Percentiles rank a stretch among this genome's conserved stretches.
phyloP scores from a whole-genome alignment of 1,139 yeast genomes.

The Hemisphaericaspora lyxosophila region DNA sequence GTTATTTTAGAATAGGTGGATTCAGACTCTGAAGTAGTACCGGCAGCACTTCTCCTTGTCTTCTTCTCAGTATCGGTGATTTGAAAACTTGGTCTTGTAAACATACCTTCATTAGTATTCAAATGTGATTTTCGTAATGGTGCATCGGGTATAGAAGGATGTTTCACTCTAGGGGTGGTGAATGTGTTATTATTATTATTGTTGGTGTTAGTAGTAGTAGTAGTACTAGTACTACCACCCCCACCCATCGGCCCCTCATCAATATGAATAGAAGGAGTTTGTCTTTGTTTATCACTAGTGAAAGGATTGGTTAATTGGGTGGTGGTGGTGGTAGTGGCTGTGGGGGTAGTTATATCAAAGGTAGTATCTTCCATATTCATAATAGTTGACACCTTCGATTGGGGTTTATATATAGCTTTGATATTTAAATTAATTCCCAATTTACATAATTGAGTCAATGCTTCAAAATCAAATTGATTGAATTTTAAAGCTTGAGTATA shows the following conservation, averaged over 20 bases:
- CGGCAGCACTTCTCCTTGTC: conserved; percentile 14
- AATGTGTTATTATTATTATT: too few relatives aligned
- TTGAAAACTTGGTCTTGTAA: conserved; percentile 38
- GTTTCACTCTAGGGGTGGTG: conserved; percentile 50
- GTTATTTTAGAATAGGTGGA: conserved; percentile 53
- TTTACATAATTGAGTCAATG: conserved; percentile 72
- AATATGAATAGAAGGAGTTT: conserved; percentile 16
- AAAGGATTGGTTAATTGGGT: conserved; percentile 27
- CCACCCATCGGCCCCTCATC: too few relatives aligned
- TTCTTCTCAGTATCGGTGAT: conserved; percentile 15
- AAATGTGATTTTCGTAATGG: conserved; percentile 48
- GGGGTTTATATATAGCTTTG: conserved; percentile 53
- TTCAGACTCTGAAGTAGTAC: conserved; percentile 31
- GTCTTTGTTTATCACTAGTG: conserved; percentile 14
- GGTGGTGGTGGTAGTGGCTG: neutral
- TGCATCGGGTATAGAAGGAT: conserved; percentile 49
- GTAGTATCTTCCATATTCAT: conserved; percentile 4
- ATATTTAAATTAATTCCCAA: conserved; percentile 69
- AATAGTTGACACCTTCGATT: conserved; percentile 8
- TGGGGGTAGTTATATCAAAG: neutral
- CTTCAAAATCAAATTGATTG: conserved; percentile 86
- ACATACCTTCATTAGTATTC: conserved; percentile 14
- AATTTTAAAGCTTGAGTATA: conserved; percentile 67
- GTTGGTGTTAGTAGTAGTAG: too few relatives aligned
- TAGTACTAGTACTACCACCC: too few relatives aligned